These are phyloP conservation scores for Abrus pulchellus DNA, from an alignment of 306 rosid genomes.

Conservation along the genomic window DNA sequence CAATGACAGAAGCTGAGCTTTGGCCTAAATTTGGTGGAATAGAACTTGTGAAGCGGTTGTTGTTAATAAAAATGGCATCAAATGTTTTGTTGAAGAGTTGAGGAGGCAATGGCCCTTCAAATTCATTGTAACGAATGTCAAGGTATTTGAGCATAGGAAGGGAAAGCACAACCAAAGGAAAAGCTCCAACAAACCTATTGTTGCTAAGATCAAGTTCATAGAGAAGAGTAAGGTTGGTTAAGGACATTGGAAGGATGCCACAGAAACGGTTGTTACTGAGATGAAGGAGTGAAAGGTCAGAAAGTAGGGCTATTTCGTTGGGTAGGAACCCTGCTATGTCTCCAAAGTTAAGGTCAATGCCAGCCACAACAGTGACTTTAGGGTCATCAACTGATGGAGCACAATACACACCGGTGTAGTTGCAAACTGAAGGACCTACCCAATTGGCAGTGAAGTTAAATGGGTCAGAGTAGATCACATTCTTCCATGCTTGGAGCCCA, in stretches of 20 bases:
- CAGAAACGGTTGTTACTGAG: constrained; percentile 88
- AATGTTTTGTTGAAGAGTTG: constrained; percentile 65
- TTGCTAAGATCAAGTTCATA: constrained; percentile 85
- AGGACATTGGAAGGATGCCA: constrained; percentile 71
- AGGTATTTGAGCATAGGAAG: constrained; percentile 68
- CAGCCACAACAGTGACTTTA: constrained; percentile 70
- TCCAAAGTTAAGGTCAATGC: constrained; percentile 78
- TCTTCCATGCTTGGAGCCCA: constrained; percentile 91
- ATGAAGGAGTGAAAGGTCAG: constrained; percentile 81
- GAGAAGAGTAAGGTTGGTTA: constrained; percentile 71
- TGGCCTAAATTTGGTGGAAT: constrained; percentile 61
- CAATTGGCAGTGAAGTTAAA: constrained; percentile 73
- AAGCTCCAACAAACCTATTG: constrained; percentile 91
- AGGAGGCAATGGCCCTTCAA: constrained; percentile 86
- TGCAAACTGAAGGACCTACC: constrained; percentile 87
- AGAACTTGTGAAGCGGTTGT: constrained; percentile 70
- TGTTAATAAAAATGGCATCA: constrained; percentile 82
- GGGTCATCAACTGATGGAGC: constrained; percentile 71
- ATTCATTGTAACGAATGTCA: constrained; percentile 84
- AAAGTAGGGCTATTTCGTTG: constrained; percentile 70
- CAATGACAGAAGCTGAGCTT: constrained; percentile 70
- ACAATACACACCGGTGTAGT: constrained; percentile 76
- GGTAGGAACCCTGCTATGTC: constrained; percentile 95
- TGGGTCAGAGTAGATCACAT: constrained; percentile 85
- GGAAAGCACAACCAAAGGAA: constrained; percentile 74